Conservation (phyloP, 1,284 basidiomycete genomes). For the Papiliotrema fonsecae region DNA sequence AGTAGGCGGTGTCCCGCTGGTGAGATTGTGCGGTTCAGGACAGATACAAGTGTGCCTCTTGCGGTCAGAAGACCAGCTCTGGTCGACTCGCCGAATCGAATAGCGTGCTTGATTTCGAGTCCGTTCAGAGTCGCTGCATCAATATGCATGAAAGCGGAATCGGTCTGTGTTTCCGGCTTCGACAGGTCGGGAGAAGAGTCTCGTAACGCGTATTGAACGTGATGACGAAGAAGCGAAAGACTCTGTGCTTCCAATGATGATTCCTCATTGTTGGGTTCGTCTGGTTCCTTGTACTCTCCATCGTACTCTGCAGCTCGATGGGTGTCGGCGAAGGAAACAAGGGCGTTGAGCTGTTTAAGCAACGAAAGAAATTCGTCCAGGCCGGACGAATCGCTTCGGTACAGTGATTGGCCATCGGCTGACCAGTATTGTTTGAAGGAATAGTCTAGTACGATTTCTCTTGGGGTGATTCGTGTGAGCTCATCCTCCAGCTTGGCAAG, state of each 20-base stretch:
- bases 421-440: constrained; percentile 45
- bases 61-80: constrained; percentile 20
- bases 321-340: constrained; percentile 39
- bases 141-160: constrained; percentile 71
- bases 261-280: neutral
- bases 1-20: constrained; percentile 74
- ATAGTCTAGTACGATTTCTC: constrained; percentile 70
- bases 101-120: constrained; percentile 75
- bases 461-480: constrained; percentile 72
- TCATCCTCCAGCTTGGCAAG: constrained; percentile 67
- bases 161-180: constrained; percentile 59
- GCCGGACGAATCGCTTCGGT: neutral
- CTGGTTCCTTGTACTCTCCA: neutral
- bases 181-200: constrained; percentile 59
- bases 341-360: constrained; percentile 29
- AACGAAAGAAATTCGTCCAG: constrained; percentile 18
- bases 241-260: constrained; percentile 55
- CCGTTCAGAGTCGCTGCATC: constrained; percentile 85
- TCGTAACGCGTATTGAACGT: constrained; percentile 66
- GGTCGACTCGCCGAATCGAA: constrained; percentile 46
- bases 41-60: constrained; percentile 65
- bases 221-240: constrained; percentile 62
- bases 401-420: neutral
- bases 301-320: constrained; percentile 3
- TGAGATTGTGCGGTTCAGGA: constrained; percentile 73